Conservation (phyloP, 176 grass and related monocot genomes). For the Pontederia crassipes region DNA sequence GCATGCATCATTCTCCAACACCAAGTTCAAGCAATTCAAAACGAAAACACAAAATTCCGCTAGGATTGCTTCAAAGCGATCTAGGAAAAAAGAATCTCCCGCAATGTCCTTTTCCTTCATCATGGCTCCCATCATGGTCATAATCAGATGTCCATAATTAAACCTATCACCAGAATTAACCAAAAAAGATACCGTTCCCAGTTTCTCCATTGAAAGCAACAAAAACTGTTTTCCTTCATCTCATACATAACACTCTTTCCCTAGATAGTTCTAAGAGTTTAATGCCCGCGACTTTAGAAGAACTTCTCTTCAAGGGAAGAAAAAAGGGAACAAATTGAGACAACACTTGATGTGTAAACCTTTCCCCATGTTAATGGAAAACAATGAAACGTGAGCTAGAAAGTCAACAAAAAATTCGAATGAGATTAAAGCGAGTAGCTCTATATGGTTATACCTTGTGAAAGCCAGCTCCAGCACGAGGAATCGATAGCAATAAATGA, state of each 20-base stretch:
- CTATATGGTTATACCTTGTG: slow-evolving; percentile 27
- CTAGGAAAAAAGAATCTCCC: slow-evolving; percentile 20
- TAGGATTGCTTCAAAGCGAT: not conserved
- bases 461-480: slow-evolving; percentile 51
- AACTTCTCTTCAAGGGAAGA: not conserved
- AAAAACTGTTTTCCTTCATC: not conserved
- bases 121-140: slow-evolving; percentile 32
- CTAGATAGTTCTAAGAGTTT: not conserved
- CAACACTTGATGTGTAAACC: not conserved
- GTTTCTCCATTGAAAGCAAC: slow-evolving; percentile 1
- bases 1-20: no score
- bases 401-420: no score
- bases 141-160: slow-evolving; percentile 66
- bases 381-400: no score
- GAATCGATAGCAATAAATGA: slow-evolving; percentile 44
- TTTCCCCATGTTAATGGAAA: no score
- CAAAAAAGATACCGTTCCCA: slow-evolving; percentile 26
- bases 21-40: no score
- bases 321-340: not conserved
- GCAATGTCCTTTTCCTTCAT: slow-evolving; percentile 19
- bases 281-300: not conserved
- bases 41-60: not conserved
- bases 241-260: not conserved
- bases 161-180: slow-evolving; percentile 47
- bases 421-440: no score